phyloP scores from a whole-genome alignment of 345 rosid genomes.

The Lepidium aucheri region DNA sequence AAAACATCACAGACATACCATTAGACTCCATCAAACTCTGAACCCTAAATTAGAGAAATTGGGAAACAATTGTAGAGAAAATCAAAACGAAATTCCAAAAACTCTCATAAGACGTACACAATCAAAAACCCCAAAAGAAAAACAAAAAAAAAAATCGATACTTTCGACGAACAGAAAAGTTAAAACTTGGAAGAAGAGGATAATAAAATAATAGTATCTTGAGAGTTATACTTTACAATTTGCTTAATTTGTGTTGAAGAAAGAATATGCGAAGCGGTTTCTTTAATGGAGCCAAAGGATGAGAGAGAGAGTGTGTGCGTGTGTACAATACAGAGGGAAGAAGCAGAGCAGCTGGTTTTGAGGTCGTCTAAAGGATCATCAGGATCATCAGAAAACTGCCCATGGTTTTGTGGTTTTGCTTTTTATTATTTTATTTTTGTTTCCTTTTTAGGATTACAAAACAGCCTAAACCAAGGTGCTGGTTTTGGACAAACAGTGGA shows the following conservation, averaged over 20 bases:
- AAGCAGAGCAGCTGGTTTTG: conserved; percentile 47
- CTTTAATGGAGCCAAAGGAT: not conserved
- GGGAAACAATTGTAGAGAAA: not conserved
- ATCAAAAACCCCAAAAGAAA: not conserved
- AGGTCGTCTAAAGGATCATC: conserved; percentile 2
- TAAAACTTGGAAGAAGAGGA: not conserved
- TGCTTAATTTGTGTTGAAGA: not conserved
- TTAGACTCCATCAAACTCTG: conserved; percentile 45
- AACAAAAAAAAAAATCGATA: not conserved
- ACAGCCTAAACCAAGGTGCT: conserved; percentile 16
- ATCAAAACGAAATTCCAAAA: not conserved
- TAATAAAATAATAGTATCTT: not conserved
- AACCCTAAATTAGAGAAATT: not conserved
- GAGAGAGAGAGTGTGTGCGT: not conserved
- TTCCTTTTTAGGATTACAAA: conserved; percentile 7
- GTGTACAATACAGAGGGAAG: conserved; percentile 20
- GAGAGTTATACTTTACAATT: not conserved
- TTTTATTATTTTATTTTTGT: not conserved
- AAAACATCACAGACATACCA: conserved; percentile 61
- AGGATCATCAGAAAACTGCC: conserved; percentile 39
- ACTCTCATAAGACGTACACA: not conserved
- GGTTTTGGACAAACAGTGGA: conserved; percentile 20
- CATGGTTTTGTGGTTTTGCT: conserved; percentile 54
- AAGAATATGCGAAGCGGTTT: not conserved
- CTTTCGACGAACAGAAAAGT: no score